Percentiles rank a stretch among this genome's conserved stretches.
phyloP scores from a whole-genome alignment of 768 basidiomycete species.

The Hortiboletus campestris region DNA sequence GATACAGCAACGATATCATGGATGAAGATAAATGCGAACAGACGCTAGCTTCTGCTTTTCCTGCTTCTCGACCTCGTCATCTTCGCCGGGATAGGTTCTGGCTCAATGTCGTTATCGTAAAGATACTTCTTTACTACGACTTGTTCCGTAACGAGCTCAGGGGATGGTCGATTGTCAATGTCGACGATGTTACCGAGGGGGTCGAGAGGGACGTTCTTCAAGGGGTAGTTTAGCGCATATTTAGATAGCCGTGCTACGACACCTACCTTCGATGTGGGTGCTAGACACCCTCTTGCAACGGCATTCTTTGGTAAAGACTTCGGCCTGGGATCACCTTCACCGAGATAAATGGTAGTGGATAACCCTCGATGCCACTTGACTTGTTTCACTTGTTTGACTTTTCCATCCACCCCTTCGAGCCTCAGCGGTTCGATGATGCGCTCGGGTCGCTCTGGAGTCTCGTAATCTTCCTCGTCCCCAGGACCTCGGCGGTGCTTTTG shows the following conservation, averaged over 20 bases:
- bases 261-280: conserved; percentile 63
- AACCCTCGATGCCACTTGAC: conserved; percentile 81
- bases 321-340: conserved; percentile 57
- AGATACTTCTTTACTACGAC: conserved; percentile 76
- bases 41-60: conserved; percentile 40
- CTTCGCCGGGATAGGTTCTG: conserved; percentile 36
- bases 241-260: neutral
- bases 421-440: conserved; percentile 41
- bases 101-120: conserved; percentile 68
- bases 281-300: conserved; percentile 61
- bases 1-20: conserved; percentile 32
- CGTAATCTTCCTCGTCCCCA: conserved; percentile 81
- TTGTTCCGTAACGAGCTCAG: conserved; percentile 60
- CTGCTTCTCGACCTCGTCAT: conserved; percentile 57
- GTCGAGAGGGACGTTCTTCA: conserved; percentile 61
- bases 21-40: conserved; percentile 14
- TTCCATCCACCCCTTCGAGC: conserved; percentile 34
- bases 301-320: conserved; percentile 43
- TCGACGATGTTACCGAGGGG: conserved; percentile 68
- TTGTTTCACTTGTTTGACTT: conserved; percentile 42
- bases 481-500: conserved; percentile 58
- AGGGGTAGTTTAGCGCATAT: conserved; percentile 4
- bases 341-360: conserved; percentile 57
- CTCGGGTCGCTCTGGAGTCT: conserved; percentile 54
- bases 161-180: conserved; percentile 48